Percentiles rank a stretch among this genome's conserved stretches.
phyloP scores from a whole-genome alignment of 345 rosid species.

The Aquilaria malaccensis region DNA sequence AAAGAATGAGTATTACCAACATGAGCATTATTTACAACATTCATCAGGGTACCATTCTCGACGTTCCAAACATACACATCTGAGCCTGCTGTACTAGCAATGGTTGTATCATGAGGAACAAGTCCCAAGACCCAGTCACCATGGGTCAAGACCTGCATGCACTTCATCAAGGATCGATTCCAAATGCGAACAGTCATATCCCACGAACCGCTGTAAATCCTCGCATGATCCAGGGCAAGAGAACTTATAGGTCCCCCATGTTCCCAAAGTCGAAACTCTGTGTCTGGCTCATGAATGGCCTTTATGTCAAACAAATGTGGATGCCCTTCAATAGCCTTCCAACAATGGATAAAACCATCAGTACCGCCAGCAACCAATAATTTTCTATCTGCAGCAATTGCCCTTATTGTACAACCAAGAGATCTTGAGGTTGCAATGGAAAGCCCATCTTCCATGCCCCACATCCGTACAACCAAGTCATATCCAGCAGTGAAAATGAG shows the following conservation, averaged over 20 bases:
- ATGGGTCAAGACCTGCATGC: conserved; percentile 64
- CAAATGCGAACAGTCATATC: conserved; percentile 91
- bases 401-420: conserved; percentile 87
- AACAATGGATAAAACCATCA: conserved; percentile 84
- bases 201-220: conserved; percentile 88
- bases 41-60: conserved; percentile 39
- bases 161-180: conserved; percentile 69
- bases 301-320: conserved; percentile 60
- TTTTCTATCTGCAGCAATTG: conserved; percentile 68
- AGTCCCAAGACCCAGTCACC: conserved; percentile 91
- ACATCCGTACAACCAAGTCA: conserved; percentile 74
- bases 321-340: conserved; percentile 67
- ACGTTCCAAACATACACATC: conserved; percentile 83
- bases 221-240: conserved; percentile 59
- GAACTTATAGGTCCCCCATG: conserved; percentile 85
- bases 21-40: conserved; percentile 51
- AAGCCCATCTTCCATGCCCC: conserved; percentile 83
- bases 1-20: conserved; percentile 56
- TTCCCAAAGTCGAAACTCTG: conserved; percentile 73
- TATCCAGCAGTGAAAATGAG: conserved; percentile 85
- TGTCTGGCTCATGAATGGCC: conserved; percentile 35
- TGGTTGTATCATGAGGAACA: conserved; percentile 58
- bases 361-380: conserved; percentile 88
- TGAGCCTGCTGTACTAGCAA: conserved; percentile 64
- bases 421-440: conserved; percentile 61